Conservation (phyloP, 768 basidiomycete species). For the Suillus luteus region DNA sequence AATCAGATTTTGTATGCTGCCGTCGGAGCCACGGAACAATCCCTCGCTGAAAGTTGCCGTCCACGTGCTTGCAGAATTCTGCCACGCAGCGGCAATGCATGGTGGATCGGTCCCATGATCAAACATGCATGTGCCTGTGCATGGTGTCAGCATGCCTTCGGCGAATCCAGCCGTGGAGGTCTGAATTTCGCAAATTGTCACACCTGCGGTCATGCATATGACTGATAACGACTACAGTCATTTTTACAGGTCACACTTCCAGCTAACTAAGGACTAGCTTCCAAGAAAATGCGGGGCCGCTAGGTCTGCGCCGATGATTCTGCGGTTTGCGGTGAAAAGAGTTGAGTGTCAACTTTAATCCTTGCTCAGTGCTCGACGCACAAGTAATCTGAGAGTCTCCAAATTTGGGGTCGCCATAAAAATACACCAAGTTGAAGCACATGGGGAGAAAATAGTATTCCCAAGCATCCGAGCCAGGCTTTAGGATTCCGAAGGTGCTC, state of each 20-base stretch:
- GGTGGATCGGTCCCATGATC: neutral
- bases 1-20: neutral
- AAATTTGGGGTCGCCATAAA: neutral
- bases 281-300: neutral
- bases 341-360: neutral
- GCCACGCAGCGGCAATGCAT: neutral
- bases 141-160: neutral
- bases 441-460: neutral
- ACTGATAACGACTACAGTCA: neutral
- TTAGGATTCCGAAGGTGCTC: too few species aligned
- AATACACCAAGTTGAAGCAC: neutral
- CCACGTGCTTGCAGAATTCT: neutral
- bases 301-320: neutral
- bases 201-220: neutral
- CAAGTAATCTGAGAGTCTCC: neutral
- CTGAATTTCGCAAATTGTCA: neutral
- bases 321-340: neutral
- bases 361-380: neutral
- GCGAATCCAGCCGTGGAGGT: neutral
- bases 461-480: neutral
- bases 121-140: neutral
- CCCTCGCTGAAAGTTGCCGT: neutral
- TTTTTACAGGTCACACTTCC: neutral
- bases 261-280: neutral
- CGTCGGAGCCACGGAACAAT: neutral